Conservation (phyloP, 768 basidiomycete species). For the Phaeotremella skinneri region DNA sequence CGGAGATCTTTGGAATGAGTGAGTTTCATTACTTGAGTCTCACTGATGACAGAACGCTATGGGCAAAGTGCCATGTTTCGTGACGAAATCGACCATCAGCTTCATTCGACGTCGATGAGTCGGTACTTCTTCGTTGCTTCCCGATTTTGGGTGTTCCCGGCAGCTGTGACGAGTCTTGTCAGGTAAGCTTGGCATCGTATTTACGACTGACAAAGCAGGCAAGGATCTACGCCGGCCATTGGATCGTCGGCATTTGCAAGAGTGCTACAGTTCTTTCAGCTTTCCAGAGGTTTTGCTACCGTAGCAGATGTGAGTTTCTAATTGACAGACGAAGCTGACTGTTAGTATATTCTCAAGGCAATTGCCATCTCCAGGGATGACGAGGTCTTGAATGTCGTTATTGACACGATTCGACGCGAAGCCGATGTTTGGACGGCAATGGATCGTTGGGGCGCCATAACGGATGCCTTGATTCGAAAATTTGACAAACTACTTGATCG, state of each 20-base stretch:
- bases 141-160: slow-evolving; percentile 39
- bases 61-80: slow-evolving; percentile 19
- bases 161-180: slow-evolving; percentile 19
- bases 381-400: slow-evolving; percentile 31
- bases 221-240: slow-evolving; percentile 21
- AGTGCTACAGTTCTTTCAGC: slow-evolving; percentile 30
- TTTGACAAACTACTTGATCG: slow-evolving; percentile 17
- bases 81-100: slow-evolving; percentile 28
- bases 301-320: slow-evolving; percentile 30
- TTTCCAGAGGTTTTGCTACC: slow-evolving; percentile 31
- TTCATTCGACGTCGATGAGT: slow-evolving; percentile 24
- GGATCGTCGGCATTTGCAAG: slow-evolving; percentile 39
- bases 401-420: slow-evolving; percentile 32
- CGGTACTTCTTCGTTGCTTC: slow-evolving; percentile 38
- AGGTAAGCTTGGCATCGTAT: slow-evolving; percentile 7
- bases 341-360: slow-evolving; percentile 28
- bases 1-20: slow-evolving; percentile 41
- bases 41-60: slow-evolving; percentile 28
- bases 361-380: slow-evolving; percentile 28
- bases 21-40: slow-evolving; percentile 5
- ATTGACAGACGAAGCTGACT: background rate
- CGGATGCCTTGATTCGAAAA: slow-evolving; percentile 34
- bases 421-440: slow-evolving; percentile 45
- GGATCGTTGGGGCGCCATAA: slow-evolving; percentile 36
- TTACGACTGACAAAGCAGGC: slow-evolving; percentile 6